These are phyloP conservation scores for Globisporangium spiculum DNA, from an alignment of 352 stramenopile species.

Conservation along the genomic window DNA sequence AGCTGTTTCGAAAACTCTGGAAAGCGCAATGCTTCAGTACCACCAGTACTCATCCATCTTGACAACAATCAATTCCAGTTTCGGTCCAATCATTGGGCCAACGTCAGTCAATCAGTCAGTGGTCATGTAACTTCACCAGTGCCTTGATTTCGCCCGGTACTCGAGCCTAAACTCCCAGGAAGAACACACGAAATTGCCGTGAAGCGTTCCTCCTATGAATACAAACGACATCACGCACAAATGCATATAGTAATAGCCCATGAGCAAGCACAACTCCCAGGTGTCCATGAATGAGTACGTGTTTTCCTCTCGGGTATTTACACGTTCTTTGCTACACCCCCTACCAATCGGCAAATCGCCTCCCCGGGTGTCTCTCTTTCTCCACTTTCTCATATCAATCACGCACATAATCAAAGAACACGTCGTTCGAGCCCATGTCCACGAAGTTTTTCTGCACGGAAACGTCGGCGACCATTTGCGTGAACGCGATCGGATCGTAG, in stretches of 20 bases:
- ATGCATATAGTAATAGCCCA: neutral
- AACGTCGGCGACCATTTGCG: slow-evolving; percentile 55
- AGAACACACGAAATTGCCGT: neutral
- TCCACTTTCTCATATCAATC: neutral
- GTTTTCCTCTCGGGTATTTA: slow-evolving; percentile 1
- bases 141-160: neutral
- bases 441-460: slow-evolving; percentile 1
- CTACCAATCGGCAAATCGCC: neutral
- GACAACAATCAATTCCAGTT: too few species aligned
- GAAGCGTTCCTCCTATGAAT: neutral
- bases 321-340: slow-evolving; percentile 9
- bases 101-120: too few species aligned
- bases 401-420: slow-evolving; percentile 12
- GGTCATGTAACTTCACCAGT: neutral
- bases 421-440: neutral
- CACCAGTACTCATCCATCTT: too few species aligned
- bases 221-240: neutral
- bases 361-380: neutral
- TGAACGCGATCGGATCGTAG: slow-evolving; percentile 71
- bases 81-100: too few species aligned
- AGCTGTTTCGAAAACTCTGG: neutral
- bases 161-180: neutral
- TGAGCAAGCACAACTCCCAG: neutral
- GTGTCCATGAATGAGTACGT: slow-evolving; percentile 8
- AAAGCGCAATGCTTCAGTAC: too few species aligned